Evolutionary conservation across 495 filamentous ascomycete genomes (phyloP).

Genomic region (Sporormia fimetaria): DNA sequence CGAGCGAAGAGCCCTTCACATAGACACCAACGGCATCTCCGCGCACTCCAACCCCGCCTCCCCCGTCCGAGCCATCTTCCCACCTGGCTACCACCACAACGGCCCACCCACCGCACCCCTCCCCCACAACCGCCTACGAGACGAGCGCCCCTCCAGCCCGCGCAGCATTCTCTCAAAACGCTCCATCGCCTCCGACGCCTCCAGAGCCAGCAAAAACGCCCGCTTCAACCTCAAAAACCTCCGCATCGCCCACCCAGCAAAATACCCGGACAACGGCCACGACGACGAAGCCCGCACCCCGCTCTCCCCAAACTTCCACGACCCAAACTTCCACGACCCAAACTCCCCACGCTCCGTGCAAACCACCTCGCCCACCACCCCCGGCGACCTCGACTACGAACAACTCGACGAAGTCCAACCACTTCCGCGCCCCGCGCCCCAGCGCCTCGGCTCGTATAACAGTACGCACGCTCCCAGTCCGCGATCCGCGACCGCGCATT

Average conservation of each 20-base stretch:
- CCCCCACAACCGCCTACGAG: constrained; percentile 5
- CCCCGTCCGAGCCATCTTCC: constrained; percentile 33
- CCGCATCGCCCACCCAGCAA: constrained; percentile 45
- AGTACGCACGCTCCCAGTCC: constrained; percentile 5
- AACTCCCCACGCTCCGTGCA: constrained; percentile 38
- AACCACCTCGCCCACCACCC: constrained; percentile 22
- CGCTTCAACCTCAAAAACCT: constrained; percentile 40
- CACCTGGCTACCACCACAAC: constrained; percentile 26
- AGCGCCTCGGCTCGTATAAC: constrained; percentile 19
- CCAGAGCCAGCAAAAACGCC: constrained; percentile 36
- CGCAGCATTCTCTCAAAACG: constrained; percentile 25
- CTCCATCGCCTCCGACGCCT: constrained; percentile 28
- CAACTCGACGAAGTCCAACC: constrained; percentile 28
- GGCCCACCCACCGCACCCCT: constrained; percentile 19
- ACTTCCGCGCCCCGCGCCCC: constrained; percentile 28
- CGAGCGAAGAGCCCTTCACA: constrained; percentile 6
- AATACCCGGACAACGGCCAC: constrained; percentile 38
- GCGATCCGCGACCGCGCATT: constrained; percentile 12
- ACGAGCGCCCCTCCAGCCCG: constrained; percentile 14
- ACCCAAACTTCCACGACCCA: constrained; percentile 44
- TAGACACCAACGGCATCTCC: constrained; percentile 8
- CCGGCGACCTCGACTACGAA: constrained; percentile 25
- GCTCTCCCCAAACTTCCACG: constrained; percentile 47
- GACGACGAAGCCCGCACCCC: constrained; percentile 43
- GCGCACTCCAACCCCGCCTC: constrained; percentile 18